Evolutionary conservation across 192 early-diverging fungal species (phyloP).

Genomic region (Backusella westeae): DNA sequence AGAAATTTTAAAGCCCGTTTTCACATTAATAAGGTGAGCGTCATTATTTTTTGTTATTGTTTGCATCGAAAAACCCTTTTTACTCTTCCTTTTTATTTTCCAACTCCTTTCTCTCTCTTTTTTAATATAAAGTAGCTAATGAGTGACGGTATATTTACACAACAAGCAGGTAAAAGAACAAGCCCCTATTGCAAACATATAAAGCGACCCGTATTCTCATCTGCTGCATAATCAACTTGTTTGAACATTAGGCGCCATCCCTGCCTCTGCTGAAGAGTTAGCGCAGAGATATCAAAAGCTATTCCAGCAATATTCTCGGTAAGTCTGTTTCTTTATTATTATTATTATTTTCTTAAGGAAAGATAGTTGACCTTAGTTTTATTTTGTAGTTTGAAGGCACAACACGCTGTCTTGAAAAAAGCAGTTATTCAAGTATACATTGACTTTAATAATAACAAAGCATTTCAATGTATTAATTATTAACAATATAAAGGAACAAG

Average conservation of each 20-base stretch:
- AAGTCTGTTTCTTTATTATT: background rate
- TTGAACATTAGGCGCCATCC: constrained; percentile 24
- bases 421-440: constrained; percentile 52
- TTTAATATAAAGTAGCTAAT: constrained; percentile 1
- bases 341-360: background rate
- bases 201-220: background rate
- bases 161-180: constrained; percentile 26
- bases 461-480: background rate
- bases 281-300: constrained; percentile 54
- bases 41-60: too few species aligned
- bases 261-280: constrained; percentile 51
- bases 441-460: background rate
- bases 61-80: background rate
- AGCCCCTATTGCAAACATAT: background rate
- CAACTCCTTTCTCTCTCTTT: background rate
- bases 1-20: too few species aligned
- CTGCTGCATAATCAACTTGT: background rate
- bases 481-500: constrained; percentile 48
- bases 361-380: background rate
- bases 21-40: too few species aligned
- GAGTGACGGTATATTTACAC: constrained; percentile 25
- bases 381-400: constrained; percentile 43
- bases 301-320: constrained; percentile 55
- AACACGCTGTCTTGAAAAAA: constrained; percentile 57
- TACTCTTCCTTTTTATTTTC: background rate